These are phyloP conservation scores for Oenanthe sinensis DNA, from an alignment of 129 eudicot species.

Conservation along the genomic window DNA sequence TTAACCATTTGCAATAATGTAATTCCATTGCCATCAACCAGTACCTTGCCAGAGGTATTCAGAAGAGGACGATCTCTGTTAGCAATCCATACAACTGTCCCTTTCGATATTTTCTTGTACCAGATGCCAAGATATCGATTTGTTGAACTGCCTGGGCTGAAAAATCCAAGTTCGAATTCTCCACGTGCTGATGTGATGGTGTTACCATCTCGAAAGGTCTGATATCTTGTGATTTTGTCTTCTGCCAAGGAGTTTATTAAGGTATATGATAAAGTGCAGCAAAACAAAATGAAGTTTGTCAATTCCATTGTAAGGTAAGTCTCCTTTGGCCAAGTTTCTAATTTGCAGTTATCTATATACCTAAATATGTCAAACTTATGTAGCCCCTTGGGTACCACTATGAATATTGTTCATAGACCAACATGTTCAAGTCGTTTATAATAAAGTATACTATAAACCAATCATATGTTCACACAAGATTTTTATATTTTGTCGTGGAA, in stretches of 20 bases:
- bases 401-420: no score
- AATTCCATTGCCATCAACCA: not conserved
- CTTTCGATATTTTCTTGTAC: not conserved
- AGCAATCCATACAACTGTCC: constrained; percentile 9
- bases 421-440: no score
- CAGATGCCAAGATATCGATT: constrained; percentile 4
- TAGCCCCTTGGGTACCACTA: no score
- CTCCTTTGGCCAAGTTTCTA: no score
- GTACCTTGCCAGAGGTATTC: not conserved
- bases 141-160: not conserved
- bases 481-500: no score
- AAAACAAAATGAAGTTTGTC: not conserved
- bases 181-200: not conserved
- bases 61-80: not conserved
- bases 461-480: no score
- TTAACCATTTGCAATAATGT: not conserved
- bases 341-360: no score
- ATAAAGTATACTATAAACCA: no score
- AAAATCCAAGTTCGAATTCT: not conserved
- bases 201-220: not conserved
- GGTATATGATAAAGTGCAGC: not conserved
- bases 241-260: not conserved
- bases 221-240: not conserved
- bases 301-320: not conserved
- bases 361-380: no score